Evolutionary conservation across 139 green algal species (phyloP), one percentile per base, ranked within the genome.

Genomic region (Choricystis sp.): DNA sequence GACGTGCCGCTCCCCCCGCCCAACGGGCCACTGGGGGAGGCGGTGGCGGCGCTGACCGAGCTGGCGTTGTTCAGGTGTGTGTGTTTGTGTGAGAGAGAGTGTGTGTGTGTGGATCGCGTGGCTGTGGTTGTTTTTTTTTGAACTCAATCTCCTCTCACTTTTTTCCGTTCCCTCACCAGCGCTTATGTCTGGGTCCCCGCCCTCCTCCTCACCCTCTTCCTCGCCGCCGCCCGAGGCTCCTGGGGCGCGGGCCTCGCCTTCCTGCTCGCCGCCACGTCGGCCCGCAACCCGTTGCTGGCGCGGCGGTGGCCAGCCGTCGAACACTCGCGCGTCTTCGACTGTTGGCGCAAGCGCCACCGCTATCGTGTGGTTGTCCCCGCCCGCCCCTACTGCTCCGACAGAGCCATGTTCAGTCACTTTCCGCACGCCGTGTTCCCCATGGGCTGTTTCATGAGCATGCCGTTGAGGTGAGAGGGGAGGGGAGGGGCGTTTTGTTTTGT

Each of bases 361-460:
- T 16, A 21, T 9, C 40, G 40, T 16, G 40, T 52, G 9, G 40
- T 52, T 16, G 9, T 52, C 9, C 40, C 40, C 9, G 40, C 40
- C 40, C 9, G 9, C 57, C 59, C n/a, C n/a, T n/a, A n/a, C 40
- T 9, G 9, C 40, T 9, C 40, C 16, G 40, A 52, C 40, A 9
- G 40, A 52, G 40, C 40, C 40, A 16, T 73, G 27, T 69, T 66
- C 28, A 27, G 29, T 1, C 68, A 73, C 16, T 69, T 73, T 27
- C 68, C 68, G 24, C 68, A 73, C n/a, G 68, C 31, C 2, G 49
- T 31, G 26, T 73, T 69, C 30, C 68, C 68, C n/a, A 73, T 69
- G 63, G 62, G 49, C 20, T 63, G 26, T 49, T 66, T 52, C 40
- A 57, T 73, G 5, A 52, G 27, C 60, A 56, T 69, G 16, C 26